Evolutionary conservation across 352 stramenopile genomes (phyloP).

Genomic region (Globisporangium acanthophoron): DNA sequence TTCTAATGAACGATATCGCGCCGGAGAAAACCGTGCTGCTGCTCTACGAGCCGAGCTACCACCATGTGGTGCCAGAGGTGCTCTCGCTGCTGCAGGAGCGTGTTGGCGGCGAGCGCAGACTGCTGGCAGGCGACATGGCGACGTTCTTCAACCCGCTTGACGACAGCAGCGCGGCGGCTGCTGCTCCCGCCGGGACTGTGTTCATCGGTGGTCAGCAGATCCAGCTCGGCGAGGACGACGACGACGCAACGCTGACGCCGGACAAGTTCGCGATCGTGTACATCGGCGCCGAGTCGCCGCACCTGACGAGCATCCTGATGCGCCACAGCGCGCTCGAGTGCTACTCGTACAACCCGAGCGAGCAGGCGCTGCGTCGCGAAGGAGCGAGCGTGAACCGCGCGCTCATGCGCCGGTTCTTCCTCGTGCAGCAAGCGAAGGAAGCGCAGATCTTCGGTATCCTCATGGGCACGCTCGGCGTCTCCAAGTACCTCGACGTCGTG

Average conservation of each 20-base stretch:
- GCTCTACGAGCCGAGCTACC: conserved; percentile 90
- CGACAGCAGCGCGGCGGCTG: background rate
- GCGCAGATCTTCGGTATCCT: conserved; percentile 95
- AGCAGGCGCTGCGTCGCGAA: conserved; percentile 39
- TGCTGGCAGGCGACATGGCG: conserved; percentile 61
- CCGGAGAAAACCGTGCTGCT: conserved; percentile 68
- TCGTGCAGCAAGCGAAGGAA: conserved; percentile 93
- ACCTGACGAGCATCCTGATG: conserved; percentile 81
- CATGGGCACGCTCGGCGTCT: conserved; percentile 92
- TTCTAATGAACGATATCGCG: conserved; percentile 20
- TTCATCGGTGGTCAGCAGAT: conserved; percentile 64
- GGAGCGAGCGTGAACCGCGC: conserved; percentile 60
- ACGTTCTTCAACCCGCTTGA: conserved; percentile 55
- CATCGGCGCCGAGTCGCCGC: conserved; percentile 65
- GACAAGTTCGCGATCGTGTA: conserved; percentile 58
- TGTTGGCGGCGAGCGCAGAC: conserved; percentile 28
- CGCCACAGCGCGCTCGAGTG: conserved; percentile 63
- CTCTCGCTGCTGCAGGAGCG: conserved; percentile 31
- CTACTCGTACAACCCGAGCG: conserved; percentile 66
- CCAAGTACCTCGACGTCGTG: conserved; percentile 91
- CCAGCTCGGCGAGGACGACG: conserved; percentile 10
- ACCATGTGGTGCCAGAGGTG: conserved; percentile 66
- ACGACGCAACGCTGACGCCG: conserved; percentile 25
- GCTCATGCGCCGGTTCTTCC: conserved; percentile 63
- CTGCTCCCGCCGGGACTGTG: conserved; percentile 1